Evolutionary conservation across 2,329 filamentous ascomycete genomes (phyloP).

Genomic region (Fusarium neocosmosporiellum): DNA sequence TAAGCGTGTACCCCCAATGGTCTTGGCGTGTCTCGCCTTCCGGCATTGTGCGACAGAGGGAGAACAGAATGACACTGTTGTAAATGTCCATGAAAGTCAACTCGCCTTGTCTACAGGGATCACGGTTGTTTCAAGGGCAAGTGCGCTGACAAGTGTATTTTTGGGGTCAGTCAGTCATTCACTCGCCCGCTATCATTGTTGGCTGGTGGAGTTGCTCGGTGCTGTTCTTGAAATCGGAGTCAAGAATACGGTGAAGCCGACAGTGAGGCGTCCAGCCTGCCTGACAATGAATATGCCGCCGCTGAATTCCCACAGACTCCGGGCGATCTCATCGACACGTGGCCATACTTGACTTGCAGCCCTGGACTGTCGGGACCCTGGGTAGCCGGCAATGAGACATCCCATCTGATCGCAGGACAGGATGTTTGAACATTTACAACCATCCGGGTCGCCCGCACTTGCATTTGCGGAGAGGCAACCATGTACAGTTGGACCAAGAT

Average conservation of each 20-base stretch:
- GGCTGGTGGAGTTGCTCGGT: background rate
- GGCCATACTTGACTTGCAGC: conserved; percentile 5
- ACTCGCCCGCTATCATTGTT: background rate
- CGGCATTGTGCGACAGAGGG: background rate
- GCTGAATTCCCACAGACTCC: background rate
- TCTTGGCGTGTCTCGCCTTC: background rate
- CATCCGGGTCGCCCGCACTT: background rate
- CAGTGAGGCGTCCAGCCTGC: background rate
- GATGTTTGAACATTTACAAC: background rate
- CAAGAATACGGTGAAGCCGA: background rate
- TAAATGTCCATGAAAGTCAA: background rate
- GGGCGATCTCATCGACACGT: conserved; percentile 9
- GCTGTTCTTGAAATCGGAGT: background rate
- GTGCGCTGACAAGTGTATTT: background rate
- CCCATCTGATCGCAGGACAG: background rate
- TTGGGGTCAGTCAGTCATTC: background rate
- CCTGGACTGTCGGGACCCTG: background rate
- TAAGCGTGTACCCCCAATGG: background rate
- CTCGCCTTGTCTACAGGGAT: background rate
- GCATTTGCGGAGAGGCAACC: background rate
- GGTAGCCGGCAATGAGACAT: background rate
- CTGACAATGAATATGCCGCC: background rate
- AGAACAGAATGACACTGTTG: background rate
- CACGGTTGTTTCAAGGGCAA: background rate
- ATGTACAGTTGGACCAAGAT: background rate